Evolutionary conservation across 2,329 filamentous ascomycete genomes (phyloP).

Genomic region (Grosmannia serpens): DNA sequence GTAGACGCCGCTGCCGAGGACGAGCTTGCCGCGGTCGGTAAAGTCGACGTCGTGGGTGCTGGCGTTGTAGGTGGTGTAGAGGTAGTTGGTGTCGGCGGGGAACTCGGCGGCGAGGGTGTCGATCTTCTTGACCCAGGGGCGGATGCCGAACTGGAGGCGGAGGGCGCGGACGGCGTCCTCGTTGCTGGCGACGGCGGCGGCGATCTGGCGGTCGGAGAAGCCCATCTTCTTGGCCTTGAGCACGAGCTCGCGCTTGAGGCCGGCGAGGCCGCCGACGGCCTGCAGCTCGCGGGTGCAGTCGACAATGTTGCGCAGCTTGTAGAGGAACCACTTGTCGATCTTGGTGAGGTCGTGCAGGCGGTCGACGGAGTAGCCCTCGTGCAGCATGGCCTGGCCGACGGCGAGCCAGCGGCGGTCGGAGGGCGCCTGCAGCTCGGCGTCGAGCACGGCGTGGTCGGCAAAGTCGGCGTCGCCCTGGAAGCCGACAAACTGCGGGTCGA

Average conservation of each 20-base stretch:
- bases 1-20: conserved; percentile 92
- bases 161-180: conserved; percentile 84
- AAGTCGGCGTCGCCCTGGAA: conserved; percentile 87
- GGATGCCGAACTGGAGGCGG: conserved; percentile 77
- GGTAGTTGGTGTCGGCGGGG: conserved; percentile 87
- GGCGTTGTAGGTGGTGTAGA: conserved; percentile 97
- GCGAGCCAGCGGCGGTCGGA: conserved; percentile 96
- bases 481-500: conserved; percentile 82
- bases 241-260: conserved; percentile 78
- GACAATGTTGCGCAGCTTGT: conserved; percentile 97
- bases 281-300: conserved; percentile 80
- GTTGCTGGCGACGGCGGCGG: conserved; percentile 67
- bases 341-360: conserved; percentile 87
- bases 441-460: conserved; percentile 54
- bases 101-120: conserved; percentile 96
- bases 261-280: conserved; percentile 69
- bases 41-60: conserved; percentile 88
- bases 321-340: conserved; percentile 98
- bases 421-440: conserved; percentile 80
- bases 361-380: conserved; percentile 91
- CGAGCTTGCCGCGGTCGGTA: conserved; percentile 79
- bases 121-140: conserved; percentile 95
- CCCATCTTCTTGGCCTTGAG: conserved; percentile 93
- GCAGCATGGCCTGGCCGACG: conserved; percentile 93
- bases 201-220: conserved; percentile 95